Base-by-base conservation (phyloP, 1,284 basidiomycete species). In the Ceratobasidium sp. region DNA sequence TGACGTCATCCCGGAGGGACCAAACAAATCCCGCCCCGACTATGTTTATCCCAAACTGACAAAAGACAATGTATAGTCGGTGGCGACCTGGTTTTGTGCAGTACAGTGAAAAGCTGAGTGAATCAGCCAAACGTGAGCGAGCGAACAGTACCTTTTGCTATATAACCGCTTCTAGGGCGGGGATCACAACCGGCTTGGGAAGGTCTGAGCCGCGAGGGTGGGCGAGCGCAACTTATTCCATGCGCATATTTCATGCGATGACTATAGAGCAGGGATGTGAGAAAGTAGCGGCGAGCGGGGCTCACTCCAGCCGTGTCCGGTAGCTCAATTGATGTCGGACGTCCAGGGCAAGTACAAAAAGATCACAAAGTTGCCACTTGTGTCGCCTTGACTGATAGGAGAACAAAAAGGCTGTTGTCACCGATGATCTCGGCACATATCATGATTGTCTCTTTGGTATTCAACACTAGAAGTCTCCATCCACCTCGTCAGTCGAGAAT, bases 181-280 rank as follows among this genome's bases (percentile, higher is more conserved):
- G 44, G 23, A 64, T 44, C 39, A 10, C 23, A 42, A 20, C 40
- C 61, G 3, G 23, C 15, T n/a, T 9, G 18, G 61, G 61, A 64
- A 64, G 23, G 40, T 42, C 6, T n/a, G 61, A 64, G 40, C 61
- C 61, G 61, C 20, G 23, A 44, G 61, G 61, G 23, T 26, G 61
- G 61, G 20, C 18, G 20, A 44, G 23, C 18, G 61, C 23, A 64
- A 20, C 61, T 64, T 64, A 64, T n/a, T 64, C 7, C 39, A 64
- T 64, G 40, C 10, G 13, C 40, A 42, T 40, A 18, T 64, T 44
- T 9, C 40, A 23, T 44, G 40, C 15, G 40, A n/a, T 33, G 61
- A n/a, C 61, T 64, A 64, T 64, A 64, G 44, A 64, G 61, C 61
- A 42, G 61, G 61, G 40, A 9, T 39, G 66, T 68, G 66, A 68